Conservation (phyloP, 257 asterid genomes). For the Scutellaria baicalensis region DNA sequence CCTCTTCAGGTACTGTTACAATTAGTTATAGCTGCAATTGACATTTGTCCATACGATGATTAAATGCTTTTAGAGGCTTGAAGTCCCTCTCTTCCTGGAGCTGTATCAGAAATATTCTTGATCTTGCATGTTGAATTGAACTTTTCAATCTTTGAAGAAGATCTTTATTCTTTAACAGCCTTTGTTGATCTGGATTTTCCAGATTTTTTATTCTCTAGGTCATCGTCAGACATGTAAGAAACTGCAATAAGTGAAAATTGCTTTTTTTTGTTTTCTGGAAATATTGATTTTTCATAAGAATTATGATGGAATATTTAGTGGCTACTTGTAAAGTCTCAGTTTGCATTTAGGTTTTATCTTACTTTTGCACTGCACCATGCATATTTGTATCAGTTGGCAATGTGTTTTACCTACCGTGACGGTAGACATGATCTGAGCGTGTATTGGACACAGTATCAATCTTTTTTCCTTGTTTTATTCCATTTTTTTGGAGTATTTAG, state of each 20-base stretch:
- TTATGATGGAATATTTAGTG: background rate
- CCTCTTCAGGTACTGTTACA: constrained; percentile 78
- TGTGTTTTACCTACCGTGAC: background rate
- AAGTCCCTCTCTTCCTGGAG: background rate
- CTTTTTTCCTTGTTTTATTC: background rate
- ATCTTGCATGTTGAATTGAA: background rate
- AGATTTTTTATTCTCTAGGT: background rate
- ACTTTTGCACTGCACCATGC: background rate
- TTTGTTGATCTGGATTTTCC: background rate
- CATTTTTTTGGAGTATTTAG: background rate
- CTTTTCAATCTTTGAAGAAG: background rate
- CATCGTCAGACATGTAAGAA: background rate
- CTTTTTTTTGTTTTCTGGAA: background rate
- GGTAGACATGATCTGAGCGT: background rate
- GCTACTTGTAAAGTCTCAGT: background rate
- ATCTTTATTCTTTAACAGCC: background rate
- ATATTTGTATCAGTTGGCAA: background rate
- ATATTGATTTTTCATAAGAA: background rate
- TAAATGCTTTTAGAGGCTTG: background rate
- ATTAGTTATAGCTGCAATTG: background rate
- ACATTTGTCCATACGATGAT: background rate
- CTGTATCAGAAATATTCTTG: background rate
- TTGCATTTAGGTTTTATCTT: background rate
- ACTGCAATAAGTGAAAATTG: background rate
- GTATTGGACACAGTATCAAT: background rate